Evolutionary conservation across 805 yeast species (phyloP).

Genomic region (Wickerhamiella siamensis): DNA sequence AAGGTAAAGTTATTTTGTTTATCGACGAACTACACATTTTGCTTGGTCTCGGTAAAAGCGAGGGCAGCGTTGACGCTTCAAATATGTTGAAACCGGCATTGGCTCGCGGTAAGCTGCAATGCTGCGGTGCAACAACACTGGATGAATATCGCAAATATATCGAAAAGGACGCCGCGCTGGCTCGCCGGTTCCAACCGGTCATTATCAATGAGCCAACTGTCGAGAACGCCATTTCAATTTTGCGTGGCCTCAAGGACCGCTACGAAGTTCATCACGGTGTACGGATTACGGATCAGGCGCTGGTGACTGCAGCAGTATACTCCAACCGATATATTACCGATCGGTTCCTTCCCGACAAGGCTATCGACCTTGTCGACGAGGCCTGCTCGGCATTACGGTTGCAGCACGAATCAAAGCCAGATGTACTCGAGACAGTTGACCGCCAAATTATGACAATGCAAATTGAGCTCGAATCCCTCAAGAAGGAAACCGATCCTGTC

Average conservation of each 20-base stretch:
- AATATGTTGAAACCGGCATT: slow-evolving; percentile 84
- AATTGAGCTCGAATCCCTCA: slow-evolving; percentile 84
- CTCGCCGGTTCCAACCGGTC: slow-evolving; percentile 87
- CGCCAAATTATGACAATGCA: slow-evolving; percentile 84
- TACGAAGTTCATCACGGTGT: slow-evolving; percentile 98
- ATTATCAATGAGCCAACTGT: slow-evolving; percentile 77
- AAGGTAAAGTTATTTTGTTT: slow-evolving; percentile 73
- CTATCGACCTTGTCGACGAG: slow-evolving; percentile 91
- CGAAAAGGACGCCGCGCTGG: slow-evolving; percentile 91
- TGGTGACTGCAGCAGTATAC: slow-evolving; percentile 85
- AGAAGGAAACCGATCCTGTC: slow-evolving; percentile 80
- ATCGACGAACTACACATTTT: slow-evolving; percentile 98
- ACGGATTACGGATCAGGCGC: slow-evolving; percentile 77
- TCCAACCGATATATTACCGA: slow-evolving; percentile 85
- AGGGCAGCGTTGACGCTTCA: slow-evolving; percentile 92
- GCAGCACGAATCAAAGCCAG: slow-evolving; percentile 96
- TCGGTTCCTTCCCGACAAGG: slow-evolving; percentile 86
- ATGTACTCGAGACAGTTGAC: slow-evolving; percentile 77
- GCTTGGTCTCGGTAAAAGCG: slow-evolving; percentile 97
- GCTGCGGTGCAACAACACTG: slow-evolving; percentile 92
- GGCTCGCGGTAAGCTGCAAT: slow-evolving; percentile 82
- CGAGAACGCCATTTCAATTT: slow-evolving; percentile 76
- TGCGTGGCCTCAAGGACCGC: slow-evolving; percentile 84
- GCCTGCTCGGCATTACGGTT: slow-evolving; percentile 89
- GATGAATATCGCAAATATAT: slow-evolving; percentile 88